Evolutionary conservation across 1,139 yeast species (phyloP).

Genomic region (Debaryomycetaceae sp.): DNA sequence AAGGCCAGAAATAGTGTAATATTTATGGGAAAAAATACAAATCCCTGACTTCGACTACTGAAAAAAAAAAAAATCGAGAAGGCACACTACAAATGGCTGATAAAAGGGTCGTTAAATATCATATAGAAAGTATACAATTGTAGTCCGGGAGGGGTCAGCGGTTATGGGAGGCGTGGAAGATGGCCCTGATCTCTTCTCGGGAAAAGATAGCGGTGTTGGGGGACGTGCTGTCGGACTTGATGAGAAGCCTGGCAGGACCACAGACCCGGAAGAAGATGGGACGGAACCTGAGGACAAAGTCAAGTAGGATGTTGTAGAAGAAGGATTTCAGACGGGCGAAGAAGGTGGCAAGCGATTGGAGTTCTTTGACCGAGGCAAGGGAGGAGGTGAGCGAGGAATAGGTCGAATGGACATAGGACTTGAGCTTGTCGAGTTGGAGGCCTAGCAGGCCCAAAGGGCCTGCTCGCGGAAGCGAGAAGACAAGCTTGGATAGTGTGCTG

Average conservation of each 20-base stretch:
- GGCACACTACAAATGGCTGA: background rate
- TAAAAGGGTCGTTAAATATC: background rate
- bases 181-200: slow-evolving; percentile 17
- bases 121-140: background rate
- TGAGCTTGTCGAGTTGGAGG: background rate
- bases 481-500: background rate
- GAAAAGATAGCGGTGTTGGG: slow-evolving; percentile 17
- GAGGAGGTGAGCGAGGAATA: background rate
- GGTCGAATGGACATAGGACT: background rate
- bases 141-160: background rate
- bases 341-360: background rate
- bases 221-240: slow-evolving; percentile 15
- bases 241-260: slow-evolving; percentile 25
- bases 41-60: background rate
- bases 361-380: background rate
- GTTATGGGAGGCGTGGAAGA: slow-evolving; percentile 3
- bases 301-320: slow-evolving; percentile 8
- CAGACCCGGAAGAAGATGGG: slow-evolving; percentile 20
- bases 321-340: slow-evolving; percentile 4
- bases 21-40: background rate
- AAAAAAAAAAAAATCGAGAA: background rate
- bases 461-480: background rate
- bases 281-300: slow-evolving; percentile 4
- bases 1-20: background rate
- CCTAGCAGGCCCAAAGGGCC: background rate